A percentile compares a stretch with the other conserved stretches of the same genome.
Conservation (phyloP, 2,329 filamentous ascomycete species). For the Paraphaeosphaeria minitans region DNA sequence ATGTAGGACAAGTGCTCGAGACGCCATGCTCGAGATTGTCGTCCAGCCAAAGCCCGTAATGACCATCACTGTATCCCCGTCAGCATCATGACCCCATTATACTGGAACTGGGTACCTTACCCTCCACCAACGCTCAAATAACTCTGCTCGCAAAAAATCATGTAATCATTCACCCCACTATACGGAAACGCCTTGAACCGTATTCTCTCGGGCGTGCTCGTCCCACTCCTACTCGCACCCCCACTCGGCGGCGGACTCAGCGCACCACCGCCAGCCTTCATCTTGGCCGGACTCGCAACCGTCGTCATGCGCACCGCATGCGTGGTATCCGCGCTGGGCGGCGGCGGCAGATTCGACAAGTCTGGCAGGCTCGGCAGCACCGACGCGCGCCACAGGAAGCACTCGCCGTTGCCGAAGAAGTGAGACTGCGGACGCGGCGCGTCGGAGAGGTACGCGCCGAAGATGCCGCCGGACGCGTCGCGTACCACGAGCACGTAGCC, state of each 20-base stretch:
- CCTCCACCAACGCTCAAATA: slow-evolving; percentile 87
- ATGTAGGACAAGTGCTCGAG: slow-evolving; percentile 83
- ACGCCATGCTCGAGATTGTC: slow-evolving; percentile 82
- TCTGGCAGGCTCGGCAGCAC: slow-evolving; percentile 61
- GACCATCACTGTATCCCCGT: slow-evolving; percentile 65
- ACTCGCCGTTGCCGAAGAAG: slow-evolving; percentile 96
- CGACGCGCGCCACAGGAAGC: slow-evolving; percentile 85
- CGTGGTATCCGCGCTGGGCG: slow-evolving; percentile 70
- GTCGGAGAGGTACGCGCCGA: slow-evolving; percentile 94
- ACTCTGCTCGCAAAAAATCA: slow-evolving; percentile 86
- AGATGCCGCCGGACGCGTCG: slow-evolving; percentile 78
- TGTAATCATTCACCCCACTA: slow-evolving; percentile 93
- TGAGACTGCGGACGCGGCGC: slow-evolving; percentile 78
- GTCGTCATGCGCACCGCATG: slow-evolving; percentile 67
- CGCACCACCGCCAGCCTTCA: slow-evolving; percentile 17
- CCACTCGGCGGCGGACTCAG: slow-evolving; percentile 37
- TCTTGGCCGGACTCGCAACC: slow-evolving; percentile 40
- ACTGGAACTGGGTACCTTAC: slow-evolving; percentile 42
- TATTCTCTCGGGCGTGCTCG: slow-evolving; percentile 72
- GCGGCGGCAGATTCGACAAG: slow-evolving; percentile 66
- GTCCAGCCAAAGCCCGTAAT: slow-evolving; percentile 93
- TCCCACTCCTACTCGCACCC: slow-evolving; percentile 49
- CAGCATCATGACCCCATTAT: background rate
- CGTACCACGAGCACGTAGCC: slow-evolving; percentile 89
- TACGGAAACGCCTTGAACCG: slow-evolving; percentile 98